Conservation (phyloP, 495 filamentous ascomycete genomes). For the Daldinia decipiens region DNA sequence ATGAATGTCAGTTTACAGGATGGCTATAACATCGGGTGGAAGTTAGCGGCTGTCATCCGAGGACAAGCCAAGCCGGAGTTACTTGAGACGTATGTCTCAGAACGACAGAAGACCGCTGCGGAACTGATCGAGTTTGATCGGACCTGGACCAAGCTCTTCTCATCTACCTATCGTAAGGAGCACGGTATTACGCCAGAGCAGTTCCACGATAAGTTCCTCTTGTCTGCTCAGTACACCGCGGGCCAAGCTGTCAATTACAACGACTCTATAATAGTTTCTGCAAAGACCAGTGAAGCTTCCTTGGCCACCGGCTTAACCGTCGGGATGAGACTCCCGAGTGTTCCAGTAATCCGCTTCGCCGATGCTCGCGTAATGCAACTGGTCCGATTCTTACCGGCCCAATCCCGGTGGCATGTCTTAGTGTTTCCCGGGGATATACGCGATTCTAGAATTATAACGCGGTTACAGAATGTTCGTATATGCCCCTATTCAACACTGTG, state of each 20-base stretch:
- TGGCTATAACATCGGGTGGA: conserved; percentile 80
- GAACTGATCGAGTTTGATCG: conserved; percentile 80
- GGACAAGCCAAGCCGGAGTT: conserved; percentile 65
- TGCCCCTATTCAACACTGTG: not conserved
- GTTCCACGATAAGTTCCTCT: conserved; percentile 68
- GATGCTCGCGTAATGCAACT: conserved; percentile 68
- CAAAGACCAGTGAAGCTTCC: conserved; percentile 37
- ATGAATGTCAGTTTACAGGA: conserved; percentile 72
- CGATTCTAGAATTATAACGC: conserved; percentile 39
- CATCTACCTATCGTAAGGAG: conserved; percentile 50
- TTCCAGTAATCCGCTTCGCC: conserved; percentile 64
- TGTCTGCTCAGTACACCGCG: conserved; percentile 71
- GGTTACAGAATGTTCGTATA: conserved; percentile 58
- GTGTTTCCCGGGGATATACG: conserved; percentile 67
- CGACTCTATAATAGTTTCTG: conserved; percentile 58
- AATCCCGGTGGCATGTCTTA: conserved; percentile 69
- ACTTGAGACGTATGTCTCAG: conserved; percentile 74
- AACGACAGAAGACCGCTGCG: conserved; percentile 73
- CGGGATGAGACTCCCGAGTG: conserved; percentile 68
- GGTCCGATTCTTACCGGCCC: conserved; percentile 59
- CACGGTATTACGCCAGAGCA: conserved; percentile 52
- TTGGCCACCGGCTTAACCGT: conserved; percentile 59
- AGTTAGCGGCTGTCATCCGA: conserved; percentile 71
- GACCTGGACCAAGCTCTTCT: conserved; percentile 71
- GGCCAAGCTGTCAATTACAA: conserved; percentile 69